These are phyloP conservation scores for Coprinopsis marcescibilis DNA, from an alignment of 768 basidiomycete genomes.

Conservation along the genomic window DNA sequence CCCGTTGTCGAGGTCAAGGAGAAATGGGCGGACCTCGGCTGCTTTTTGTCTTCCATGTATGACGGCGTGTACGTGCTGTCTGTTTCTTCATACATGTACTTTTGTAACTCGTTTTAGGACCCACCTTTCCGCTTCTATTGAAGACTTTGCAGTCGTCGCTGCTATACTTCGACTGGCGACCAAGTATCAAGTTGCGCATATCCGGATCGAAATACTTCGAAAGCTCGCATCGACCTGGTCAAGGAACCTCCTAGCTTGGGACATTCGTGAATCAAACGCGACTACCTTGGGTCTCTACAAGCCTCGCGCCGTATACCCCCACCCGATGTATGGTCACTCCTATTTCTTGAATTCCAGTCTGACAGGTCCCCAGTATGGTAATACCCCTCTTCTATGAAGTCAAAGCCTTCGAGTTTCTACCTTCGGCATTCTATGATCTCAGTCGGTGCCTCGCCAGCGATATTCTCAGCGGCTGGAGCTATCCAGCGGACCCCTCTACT, in stretches of 20 bases:
- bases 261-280: constrained; percentile 54
- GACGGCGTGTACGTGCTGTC: constrained; percentile 56
- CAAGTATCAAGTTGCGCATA: constrained; percentile 53
- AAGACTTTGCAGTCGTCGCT: constrained; percentile 48
- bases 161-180: constrained; percentile 58
- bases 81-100: not conserved
- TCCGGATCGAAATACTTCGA: constrained; percentile 53
- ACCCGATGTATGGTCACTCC: constrained; percentile 54
- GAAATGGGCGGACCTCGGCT: constrained; percentile 46
- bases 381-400: constrained; percentile 62
- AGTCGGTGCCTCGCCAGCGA: constrained; percentile 63
- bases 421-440: constrained; percentile 77
- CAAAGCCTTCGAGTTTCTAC: constrained; percentile 52
- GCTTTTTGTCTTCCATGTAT: constrained; percentile 61
- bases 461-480: constrained; percentile 47
- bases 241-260: constrained; percentile 57
- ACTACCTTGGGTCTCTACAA: constrained; percentile 50
- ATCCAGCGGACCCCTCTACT: constrained; percentile 31
- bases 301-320: constrained; percentile 50
- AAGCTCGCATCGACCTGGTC: constrained; percentile 56
- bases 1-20: constrained; percentile 53
- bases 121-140: constrained; percentile 21
- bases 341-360: constrained; percentile 8
- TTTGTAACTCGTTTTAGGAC: constrained; percentile 28
- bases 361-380: constrained; percentile 38